Evolutionary conservation across 2,329 filamentous ascomycete species (phyloP).

Genomic region (Aspergillus sp.): DNA sequence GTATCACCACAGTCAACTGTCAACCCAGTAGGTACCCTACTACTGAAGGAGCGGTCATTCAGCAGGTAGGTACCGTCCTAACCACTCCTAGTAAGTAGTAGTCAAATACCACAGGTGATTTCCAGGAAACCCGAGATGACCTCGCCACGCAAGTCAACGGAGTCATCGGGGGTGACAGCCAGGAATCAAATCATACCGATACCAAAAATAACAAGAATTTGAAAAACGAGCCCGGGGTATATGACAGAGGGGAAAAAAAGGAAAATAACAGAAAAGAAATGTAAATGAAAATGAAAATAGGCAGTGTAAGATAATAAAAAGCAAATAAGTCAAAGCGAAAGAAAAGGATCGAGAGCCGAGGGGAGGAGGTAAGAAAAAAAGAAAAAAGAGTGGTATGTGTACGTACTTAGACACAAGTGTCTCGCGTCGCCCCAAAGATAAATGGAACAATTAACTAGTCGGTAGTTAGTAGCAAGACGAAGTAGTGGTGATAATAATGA

Average conservation of each 20-base stretch:
- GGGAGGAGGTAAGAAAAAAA: background rate
- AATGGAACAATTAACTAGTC: background rate
- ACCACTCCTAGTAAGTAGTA: no score
- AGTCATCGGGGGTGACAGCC: background rate
- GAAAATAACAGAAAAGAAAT: slow-evolving; percentile 2
- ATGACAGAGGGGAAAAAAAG: background rate
- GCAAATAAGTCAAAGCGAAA: slow-evolving; percentile 4
- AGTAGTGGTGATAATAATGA: background rate
- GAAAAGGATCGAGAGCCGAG: background rate
- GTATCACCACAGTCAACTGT: background rate
- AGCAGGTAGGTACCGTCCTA: no score
- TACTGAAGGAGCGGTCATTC: background rate
- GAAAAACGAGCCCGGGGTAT: background rate
- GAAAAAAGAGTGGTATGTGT: slow-evolving; percentile 14
- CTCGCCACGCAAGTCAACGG: background rate
- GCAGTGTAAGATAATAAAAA: slow-evolving; percentile 13
- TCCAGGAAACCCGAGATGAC: background rate
- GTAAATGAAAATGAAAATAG: background rate
- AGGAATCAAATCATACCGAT: background rate
- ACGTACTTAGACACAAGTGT: slow-evolving; percentile 10
- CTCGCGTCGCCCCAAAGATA: slow-evolving; percentile 4
- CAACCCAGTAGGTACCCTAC: background rate
- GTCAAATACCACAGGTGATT: no score
- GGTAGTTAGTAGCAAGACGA: no score
- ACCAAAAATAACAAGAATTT: background rate